Percentiles rank a stretch among this genome's conserved stretches.
Conservation (phyloP, 345 rosid species). For the Geranium brycei region DNA sequence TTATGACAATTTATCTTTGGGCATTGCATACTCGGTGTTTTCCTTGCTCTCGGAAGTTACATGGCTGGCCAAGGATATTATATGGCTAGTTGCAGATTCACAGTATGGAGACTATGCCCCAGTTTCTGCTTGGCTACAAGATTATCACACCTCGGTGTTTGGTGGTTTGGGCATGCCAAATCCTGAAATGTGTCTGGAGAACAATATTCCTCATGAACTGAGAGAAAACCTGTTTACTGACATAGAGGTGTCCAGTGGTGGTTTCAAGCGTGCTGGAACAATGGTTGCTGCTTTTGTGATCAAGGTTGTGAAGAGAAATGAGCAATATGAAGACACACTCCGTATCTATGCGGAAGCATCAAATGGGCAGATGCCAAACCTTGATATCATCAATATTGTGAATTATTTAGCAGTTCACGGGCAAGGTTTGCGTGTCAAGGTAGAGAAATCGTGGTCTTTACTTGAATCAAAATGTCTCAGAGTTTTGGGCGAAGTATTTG, state of each 20-base stretch:
- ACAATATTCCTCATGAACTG: constrained; percentile 10
- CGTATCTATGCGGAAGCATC: constrained; percentile 85
- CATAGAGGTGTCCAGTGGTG: constrained; percentile 19
- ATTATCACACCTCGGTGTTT: constrained; percentile 66
- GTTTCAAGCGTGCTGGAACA: constrained; percentile 71
- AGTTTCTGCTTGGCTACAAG: constrained; percentile 75
- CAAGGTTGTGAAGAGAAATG: constrained; percentile 49
- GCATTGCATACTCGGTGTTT: constrained; percentile 54
- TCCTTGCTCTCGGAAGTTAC: constrained; percentile 72
- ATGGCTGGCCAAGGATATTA: constrained; percentile 85
- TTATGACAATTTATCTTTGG: constrained; percentile 46
- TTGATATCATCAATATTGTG: constrained; percentile 82
- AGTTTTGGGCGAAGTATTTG: constrained; percentile 46
- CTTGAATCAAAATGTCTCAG: constrained; percentile 46
- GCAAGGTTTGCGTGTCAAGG: constrained; percentile 69
- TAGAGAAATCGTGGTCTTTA: constrained; percentile 51
- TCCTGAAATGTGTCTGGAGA: constrained; percentile 19
- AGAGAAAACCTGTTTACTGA: constrained; percentile 11
- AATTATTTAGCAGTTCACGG: constrained; percentile 78
- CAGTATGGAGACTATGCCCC: constrained; percentile 70
- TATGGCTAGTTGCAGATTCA: constrained; percentile 88
- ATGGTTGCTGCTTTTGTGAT: constrained; percentile 80
- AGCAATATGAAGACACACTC: constrained; percentile 48
- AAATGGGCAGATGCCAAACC: constrained; percentile 96
- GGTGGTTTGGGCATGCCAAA: constrained; percentile 18